Percentiles rank a stretch among this genome's conserved stretches.
Conservation (phyloP, 768 basidiomycete species). For the Hygrophorus russula region DNA sequence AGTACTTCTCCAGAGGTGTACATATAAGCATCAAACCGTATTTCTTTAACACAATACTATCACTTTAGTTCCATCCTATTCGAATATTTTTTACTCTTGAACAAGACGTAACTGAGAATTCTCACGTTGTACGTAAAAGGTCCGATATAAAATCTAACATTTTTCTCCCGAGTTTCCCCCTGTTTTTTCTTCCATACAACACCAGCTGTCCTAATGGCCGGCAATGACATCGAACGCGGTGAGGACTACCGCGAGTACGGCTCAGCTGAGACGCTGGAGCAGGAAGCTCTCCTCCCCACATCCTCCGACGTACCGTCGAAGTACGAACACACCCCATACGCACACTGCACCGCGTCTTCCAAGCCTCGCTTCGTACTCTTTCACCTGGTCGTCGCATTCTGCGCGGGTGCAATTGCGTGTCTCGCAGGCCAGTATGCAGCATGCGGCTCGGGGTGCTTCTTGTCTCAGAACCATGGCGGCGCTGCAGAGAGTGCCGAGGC, state of each 20-base stretch:
- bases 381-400: slow-evolving; percentile 40
- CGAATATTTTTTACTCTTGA: too few species aligned
- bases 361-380: slow-evolving; percentile 20
- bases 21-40: too few species aligned
- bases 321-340: background rate
- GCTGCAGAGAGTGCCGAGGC: slow-evolving; percentile 10
- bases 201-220: too few species aligned
- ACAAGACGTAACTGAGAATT: too few species aligned
- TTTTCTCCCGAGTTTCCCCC: too few species aligned
- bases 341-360: background rate
- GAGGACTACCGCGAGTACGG: slow-evolving; percentile 1
- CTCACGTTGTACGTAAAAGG: too few species aligned
- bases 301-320: background rate
- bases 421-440: slow-evolving; percentile 37
- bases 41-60: too few species aligned
- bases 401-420: slow-evolving; percentile 40
- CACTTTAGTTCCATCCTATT: too few species aligned
- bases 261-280: background rate
- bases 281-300: slow-evolving; percentile 1
- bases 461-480: slow-evolving; percentile 3
- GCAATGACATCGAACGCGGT: slow-evolving; percentile 6
- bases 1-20: too few species aligned
- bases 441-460: slow-evolving; percentile 30
- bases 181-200: too few species aligned
- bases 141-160: too few species aligned